A percentile compares a stretch with the other conserved stretches of the same genome.
Conservation (phyloP, 768 basidiomycete genomes). For the Amanita phalloides region DNA sequence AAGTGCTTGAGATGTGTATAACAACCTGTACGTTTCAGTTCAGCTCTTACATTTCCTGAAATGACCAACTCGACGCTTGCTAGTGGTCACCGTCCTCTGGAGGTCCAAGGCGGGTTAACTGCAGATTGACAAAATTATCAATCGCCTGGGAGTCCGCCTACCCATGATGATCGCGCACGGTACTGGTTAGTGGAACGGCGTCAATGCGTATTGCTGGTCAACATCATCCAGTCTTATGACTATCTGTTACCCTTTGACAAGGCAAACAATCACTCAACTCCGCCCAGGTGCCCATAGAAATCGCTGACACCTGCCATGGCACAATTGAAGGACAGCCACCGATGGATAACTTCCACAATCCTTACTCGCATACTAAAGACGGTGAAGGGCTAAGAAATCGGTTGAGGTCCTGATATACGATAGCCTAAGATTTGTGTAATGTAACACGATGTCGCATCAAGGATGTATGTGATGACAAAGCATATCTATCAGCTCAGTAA, state of each 20-base stretch:
- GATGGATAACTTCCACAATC: not conserved
- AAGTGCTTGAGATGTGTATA: slow-evolving; percentile 30
- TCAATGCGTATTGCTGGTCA: too few relatives aligned
- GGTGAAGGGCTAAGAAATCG: too few relatives aligned
- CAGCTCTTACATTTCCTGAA: too few relatives aligned
- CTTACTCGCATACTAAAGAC: not conserved
- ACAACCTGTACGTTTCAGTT: slow-evolving; percentile 24
- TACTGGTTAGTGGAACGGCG: slow-evolving; percentile 15
- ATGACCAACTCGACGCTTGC: not conserved
- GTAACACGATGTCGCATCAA: slow-evolving; percentile 4
- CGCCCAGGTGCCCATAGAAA: not conserved
- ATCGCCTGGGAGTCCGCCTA: slow-evolving; percentile 24
- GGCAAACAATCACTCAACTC: not conserved
- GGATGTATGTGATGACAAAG: slow-evolving; percentile 32
- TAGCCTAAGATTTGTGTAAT: too few relatives aligned
- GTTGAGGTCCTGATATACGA: too few relatives aligned
- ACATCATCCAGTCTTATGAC: slow-evolving; percentile 11
- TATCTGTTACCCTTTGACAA: not conserved
- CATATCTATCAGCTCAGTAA: slow-evolving; percentile 41
- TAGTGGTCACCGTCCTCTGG: slow-evolving; percentile 33
- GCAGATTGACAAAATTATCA: slow-evolving; percentile 27
- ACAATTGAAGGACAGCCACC: not conserved
- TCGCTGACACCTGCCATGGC: not conserved
- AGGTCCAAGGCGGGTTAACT: slow-evolving; percentile 22
- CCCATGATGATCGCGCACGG: slow-evolving; percentile 7